A percentile compares a stretch with the other conserved stretches of the same genome.
Evolutionary conservation across 1,139 yeast genomes (phyloP).

Genomic region (Wickerhamomyces sp.): DNA sequence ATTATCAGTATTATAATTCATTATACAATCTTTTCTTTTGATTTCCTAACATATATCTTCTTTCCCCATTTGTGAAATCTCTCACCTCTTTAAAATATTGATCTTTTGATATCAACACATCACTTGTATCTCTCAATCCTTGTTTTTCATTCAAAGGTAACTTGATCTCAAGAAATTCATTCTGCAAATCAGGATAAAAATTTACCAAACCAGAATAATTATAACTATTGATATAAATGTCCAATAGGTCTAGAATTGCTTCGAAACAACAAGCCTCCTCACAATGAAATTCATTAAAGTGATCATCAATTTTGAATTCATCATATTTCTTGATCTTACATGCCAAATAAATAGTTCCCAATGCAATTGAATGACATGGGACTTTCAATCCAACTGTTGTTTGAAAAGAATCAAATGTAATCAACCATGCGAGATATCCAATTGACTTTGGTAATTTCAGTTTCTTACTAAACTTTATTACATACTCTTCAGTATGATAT

Average conservation of each 20-base stretch:
- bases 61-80: slow-evolving; percentile 30
- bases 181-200: slow-evolving; percentile 19
- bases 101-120: slow-evolving; percentile 23
- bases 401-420: slow-evolving; percentile 68
- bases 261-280: slow-evolving; percentile 48
- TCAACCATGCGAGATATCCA: slow-evolving; percentile 64
- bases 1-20: slow-evolving; percentile 6
- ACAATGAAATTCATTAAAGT: slow-evolving; percentile 9
- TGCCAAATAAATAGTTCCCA: slow-evolving; percentile 57
- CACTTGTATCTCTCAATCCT: slow-evolving; percentile 33
- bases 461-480: slow-evolving; percentile 62
- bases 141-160: slow-evolving; percentile 40
- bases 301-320: slow-evolving; percentile 1
- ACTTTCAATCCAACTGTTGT: slow-evolving; percentile 66
- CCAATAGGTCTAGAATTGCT: slow-evolving; percentile 56
- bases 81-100: slow-evolving; percentile 26
- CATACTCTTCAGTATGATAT: slow-evolving; percentile 58
- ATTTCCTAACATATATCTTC: slow-evolving; percentile 52
- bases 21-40: slow-evolving; percentile 39
- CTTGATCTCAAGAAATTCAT: slow-evolving; percentile 46
- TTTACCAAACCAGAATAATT: slow-evolving; percentile 35
- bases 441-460: slow-evolving; percentile 41
- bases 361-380: slow-evolving; percentile 79
- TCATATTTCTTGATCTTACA: slow-evolving; percentile 30
- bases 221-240: slow-evolving; percentile 52